A percentile compares a stretch with the other conserved stretches of the same genome.
Conservation (phyloP, 495 filamentous ascomycete species). For the Trichoderma reesei region DNA sequence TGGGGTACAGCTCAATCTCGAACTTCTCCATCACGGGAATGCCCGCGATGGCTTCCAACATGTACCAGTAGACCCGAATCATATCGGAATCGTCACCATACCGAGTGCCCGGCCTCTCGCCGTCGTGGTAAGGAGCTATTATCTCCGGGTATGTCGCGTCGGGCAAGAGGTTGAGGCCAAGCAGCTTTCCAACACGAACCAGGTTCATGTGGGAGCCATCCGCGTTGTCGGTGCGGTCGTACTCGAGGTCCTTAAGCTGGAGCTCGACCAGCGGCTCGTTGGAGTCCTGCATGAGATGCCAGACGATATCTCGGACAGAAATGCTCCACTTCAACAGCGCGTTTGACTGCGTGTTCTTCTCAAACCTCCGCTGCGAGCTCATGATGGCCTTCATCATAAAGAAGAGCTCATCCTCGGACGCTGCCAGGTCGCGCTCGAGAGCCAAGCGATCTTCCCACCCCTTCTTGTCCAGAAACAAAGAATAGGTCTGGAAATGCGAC, state of each 20-base stretch:
- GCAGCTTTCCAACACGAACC: constrained; percentile 73
- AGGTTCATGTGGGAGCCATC: constrained; percentile 93
- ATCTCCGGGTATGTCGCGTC: constrained; percentile 93
- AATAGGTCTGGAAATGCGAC: constrained; percentile 85
- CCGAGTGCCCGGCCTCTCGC: constrained; percentile 38
- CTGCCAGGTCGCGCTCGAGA: constrained; percentile 78
- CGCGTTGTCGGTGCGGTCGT: constrained; percentile 88
- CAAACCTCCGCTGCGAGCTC: constrained; percentile 78
- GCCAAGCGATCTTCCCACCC: constrained; percentile 83
- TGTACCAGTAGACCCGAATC: constrained; percentile 90
- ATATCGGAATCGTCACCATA: constrained; percentile 55
- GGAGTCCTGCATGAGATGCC: constrained; percentile 83
- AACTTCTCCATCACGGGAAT: constrained; percentile 97
- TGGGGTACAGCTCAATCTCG: constrained; percentile 84
- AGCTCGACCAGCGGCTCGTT: constrained; percentile 88
- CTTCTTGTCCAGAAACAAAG: constrained; percentile 73
- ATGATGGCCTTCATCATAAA: constrained; percentile 99
- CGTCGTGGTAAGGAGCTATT: constrained; percentile 76
- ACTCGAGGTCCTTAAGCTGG: constrained; percentile 78
- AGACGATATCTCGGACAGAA: constrained; percentile 83
- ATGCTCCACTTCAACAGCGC: constrained; percentile 85
- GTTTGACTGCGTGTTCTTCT: constrained; percentile 61
- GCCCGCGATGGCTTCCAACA: constrained; percentile 94
- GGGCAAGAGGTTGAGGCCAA: constrained; percentile 78
- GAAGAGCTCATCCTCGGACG: constrained; percentile 94